These are phyloP conservation scores for Exidia glandulosa DNA, from an alignment of 768 basidiomycete genomes.

Conservation along the genomic window DNA sequence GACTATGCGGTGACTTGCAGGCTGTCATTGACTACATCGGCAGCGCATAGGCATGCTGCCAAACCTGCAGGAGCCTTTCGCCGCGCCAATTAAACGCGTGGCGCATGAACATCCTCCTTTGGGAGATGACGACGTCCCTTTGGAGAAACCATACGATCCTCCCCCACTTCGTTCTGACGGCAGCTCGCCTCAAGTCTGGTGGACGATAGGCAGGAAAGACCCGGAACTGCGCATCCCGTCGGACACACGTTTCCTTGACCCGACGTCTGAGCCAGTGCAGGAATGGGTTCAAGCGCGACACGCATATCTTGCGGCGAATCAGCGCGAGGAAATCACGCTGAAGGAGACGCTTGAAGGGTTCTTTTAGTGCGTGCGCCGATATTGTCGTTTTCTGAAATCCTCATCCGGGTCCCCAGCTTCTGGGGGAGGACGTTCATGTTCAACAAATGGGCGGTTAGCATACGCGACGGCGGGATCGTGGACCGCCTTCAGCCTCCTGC, in stretches of 20 bases:
- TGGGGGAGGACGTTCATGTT: neutral
- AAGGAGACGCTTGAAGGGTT: neutral
- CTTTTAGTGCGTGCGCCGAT: neutral
- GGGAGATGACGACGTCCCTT: neutral
- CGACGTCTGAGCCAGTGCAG: neutral
- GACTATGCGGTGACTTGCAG: neutral
- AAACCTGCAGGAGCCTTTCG: neutral
- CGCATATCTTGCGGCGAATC: neutral
- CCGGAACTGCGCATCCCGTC: neutral
- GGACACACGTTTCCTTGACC: neutral
- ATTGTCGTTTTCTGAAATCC: neutral
- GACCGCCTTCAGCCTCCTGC: neutral
- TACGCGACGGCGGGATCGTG: neutral
- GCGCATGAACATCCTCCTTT: neutral
- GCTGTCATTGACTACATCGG: neutral
- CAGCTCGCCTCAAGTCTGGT: neutral
- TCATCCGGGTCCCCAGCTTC: neutral
- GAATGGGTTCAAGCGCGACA: neutral
- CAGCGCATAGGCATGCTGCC: neutral
- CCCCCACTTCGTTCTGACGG: neutral
- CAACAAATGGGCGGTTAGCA: neutral
- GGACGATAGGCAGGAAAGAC: neutral
- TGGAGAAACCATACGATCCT: neutral
- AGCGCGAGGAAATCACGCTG: neutral
- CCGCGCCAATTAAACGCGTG: neutral